Evolutionary conservation across 257 asterid species (phyloP).

Genomic region (Nicotiana attenuata): DNA sequence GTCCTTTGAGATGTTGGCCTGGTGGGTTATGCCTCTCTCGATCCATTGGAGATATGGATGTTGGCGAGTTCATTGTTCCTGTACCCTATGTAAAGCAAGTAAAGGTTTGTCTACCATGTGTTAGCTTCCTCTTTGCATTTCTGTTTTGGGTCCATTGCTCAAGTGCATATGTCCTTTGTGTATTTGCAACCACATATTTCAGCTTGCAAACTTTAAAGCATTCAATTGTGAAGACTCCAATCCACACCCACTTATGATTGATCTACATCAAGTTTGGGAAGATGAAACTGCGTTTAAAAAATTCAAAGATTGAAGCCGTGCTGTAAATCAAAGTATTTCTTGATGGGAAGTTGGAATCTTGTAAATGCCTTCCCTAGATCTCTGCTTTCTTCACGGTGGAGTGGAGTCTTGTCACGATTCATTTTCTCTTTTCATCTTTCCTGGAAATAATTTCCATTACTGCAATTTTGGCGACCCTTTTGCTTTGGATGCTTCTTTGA

Average conservation of each 20-base stretch:
- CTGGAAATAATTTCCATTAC: background rate
- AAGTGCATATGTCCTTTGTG: background rate
- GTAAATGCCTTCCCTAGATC: background rate
- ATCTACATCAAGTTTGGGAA: background rate
- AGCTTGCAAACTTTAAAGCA: background rate
- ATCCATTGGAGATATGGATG: conserved; percentile 29
- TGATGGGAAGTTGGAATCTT: background rate
- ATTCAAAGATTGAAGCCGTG: background rate
- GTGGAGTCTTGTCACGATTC: background rate
- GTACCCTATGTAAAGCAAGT: conserved; percentile 30
- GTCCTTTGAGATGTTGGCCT: conserved; percentile 32
- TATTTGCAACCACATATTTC: background rate
- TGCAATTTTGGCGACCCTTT: background rate
- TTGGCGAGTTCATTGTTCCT: conserved; percentile 27
- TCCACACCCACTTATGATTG: background rate
- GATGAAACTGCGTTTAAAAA: background rate
- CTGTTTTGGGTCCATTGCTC: background rate
- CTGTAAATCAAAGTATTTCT: background rate
- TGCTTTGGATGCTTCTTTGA: background rate
- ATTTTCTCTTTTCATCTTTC: background rate
- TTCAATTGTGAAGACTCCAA: background rate
- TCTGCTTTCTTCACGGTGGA: background rate
- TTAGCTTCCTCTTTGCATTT: background rate
- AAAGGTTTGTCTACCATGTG: conserved; percentile 25
- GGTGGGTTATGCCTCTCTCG: conserved; percentile 25